phyloP scores from a whole-genome alignment of 2,329 filamentous ascomycete species.

The Madurella fahalii region DNA sequence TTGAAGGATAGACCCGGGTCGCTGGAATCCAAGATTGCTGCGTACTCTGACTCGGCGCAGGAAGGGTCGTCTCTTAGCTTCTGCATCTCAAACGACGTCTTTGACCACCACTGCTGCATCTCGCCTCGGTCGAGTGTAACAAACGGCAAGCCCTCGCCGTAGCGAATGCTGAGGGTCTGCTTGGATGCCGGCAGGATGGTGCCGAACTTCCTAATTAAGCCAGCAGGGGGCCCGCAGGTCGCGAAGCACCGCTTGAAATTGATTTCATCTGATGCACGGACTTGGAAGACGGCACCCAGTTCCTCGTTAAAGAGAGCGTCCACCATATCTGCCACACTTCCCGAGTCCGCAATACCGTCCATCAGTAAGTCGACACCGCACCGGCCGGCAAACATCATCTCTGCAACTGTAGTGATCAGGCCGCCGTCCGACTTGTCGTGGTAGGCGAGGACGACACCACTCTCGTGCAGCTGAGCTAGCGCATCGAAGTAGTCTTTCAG shows the following conservation, averaged over 20 bases:
- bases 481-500: slow-evolving; percentile 92
- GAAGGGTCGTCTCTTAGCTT: slow-evolving; percentile 80
- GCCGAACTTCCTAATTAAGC: slow-evolving; percentile 80
- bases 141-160: slow-evolving; percentile 60
- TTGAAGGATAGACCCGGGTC: slow-evolving; percentile 85
- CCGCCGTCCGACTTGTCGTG: slow-evolving; percentile 94
- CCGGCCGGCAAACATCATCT: slow-evolving; percentile 98
- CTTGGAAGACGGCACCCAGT: slow-evolving; percentile 92
- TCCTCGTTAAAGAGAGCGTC: slow-evolving; percentile 93
- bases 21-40: slow-evolving; percentile 65
- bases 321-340: slow-evolving; percentile 61
- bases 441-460: slow-evolving; percentile 74
- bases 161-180: slow-evolving; percentile 73
- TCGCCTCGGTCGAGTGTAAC: slow-evolving; percentile 65
- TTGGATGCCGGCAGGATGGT: slow-evolving; percentile 64
- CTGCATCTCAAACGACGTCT: slow-evolving; percentile 89
- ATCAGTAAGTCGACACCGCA: slow-evolving; percentile 83
- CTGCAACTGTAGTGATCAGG: slow-evolving; percentile 80
- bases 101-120: slow-evolving; percentile 84
- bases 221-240: slow-evolving; percentile 77
- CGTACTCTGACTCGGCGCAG: slow-evolving; percentile 81
- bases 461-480: slow-evolving; percentile 59
- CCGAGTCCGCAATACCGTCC: slow-evolving; percentile 64
- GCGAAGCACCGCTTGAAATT: slow-evolving; percentile 88
- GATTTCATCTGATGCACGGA: slow-evolving; percentile 77